phyloP scores from a whole-genome alignment of 2,329 filamentous ascomycete species.

The Aspergillus intermedius region DNA sequence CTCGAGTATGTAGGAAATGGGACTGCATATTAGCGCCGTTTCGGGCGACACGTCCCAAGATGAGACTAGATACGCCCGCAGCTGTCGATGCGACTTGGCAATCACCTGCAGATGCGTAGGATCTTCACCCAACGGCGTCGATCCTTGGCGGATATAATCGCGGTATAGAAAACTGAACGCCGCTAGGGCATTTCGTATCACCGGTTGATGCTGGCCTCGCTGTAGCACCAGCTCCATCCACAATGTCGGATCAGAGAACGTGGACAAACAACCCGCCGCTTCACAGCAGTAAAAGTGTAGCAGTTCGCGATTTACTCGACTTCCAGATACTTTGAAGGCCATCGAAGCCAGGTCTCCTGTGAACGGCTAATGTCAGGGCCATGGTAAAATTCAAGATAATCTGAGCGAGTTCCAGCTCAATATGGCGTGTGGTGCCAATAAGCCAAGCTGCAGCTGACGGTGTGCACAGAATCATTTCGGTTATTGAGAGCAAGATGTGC shows the following conservation, averaged over 20 bases:
- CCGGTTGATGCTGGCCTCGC: slow-evolving; percentile 15
- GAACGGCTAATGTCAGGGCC: too few relatives aligned
- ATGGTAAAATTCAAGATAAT: too few relatives aligned
- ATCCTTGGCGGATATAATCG: slow-evolving; percentile 4
- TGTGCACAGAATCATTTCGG: too few relatives aligned
- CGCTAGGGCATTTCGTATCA: slow-evolving; percentile 16
- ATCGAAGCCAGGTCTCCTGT: too few relatives aligned
- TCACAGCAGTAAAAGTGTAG: slow-evolving; percentile 18
- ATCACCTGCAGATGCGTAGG: slow-evolving; percentile 9
- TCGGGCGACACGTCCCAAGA: slow-evolving; percentile 12
- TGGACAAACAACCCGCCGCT: slow-evolving; percentile 11
- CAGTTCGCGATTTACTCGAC: slow-evolving; percentile 17
- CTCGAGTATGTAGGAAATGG: slow-evolving; percentile 21
- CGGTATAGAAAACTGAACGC: slow-evolving; percentile 15
- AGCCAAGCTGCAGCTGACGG: too few relatives aligned
- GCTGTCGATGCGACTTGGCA: slow-evolving; percentile 19
- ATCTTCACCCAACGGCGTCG: neutral
- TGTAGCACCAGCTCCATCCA: slow-evolving; percentile 16
- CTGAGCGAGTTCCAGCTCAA: too few relatives aligned
- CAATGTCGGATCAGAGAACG: slow-evolving; percentile 14
- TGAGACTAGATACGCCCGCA: slow-evolving; percentile 13
- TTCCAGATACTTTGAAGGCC: too few relatives aligned
- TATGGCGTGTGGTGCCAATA: too few relatives aligned
- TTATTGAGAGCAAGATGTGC: too few relatives aligned
- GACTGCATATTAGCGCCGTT: slow-evolving; percentile 19